Evolutionary conservation across 169 alveolate genomes (phyloP).

Genomic region (Theileria annulata): DNA sequence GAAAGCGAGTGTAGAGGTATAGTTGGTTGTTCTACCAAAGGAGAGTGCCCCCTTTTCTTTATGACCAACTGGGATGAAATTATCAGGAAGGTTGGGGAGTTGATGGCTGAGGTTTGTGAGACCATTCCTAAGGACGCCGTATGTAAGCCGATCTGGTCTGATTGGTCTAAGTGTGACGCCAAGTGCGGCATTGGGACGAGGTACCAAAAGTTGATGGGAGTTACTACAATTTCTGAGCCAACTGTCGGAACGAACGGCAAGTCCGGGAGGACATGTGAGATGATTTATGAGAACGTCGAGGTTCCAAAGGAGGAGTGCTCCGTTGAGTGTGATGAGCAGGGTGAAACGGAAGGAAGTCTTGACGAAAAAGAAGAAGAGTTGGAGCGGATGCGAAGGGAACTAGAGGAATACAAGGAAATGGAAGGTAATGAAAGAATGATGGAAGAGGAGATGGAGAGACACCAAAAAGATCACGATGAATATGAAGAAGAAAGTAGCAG

Average conservation of each 20-base stretch:
- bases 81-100: constrained; percentile 29
- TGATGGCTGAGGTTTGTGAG: constrained; percentile 64
- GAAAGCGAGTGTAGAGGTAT: constrained; percentile 52
- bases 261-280: constrained; percentile 52
- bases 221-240: constrained; percentile 18
- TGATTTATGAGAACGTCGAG: constrained; percentile 24
- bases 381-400: neutral
- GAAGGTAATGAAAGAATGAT: neutral
- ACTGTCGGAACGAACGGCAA: constrained; percentile 53
- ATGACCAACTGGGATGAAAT: constrained; percentile 64
- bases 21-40: constrained; percentile 50
- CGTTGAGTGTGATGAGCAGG: constrained; percentile 11
- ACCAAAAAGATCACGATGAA: neutral
- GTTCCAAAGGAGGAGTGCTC: constrained; percentile 40
- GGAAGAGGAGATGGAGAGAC: neutral
- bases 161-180: constrained; percentile 59
- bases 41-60: constrained; percentile 54
- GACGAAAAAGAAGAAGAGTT: constrained; percentile 14
- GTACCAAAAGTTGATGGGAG: constrained; percentile 3
- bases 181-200: constrained; percentile 50
- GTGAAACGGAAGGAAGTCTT: constrained; percentile 12
- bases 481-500: neutral
- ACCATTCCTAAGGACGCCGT: constrained; percentile 59
- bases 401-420: neutral
- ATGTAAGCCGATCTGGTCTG: constrained; percentile 57